Percentiles rank a stretch among this genome's conserved stretches.
phyloP scores from a whole-genome alignment of 2,329 filamentous ascomycete species.

The Magnaporthiopsis incrustans region DNA sequence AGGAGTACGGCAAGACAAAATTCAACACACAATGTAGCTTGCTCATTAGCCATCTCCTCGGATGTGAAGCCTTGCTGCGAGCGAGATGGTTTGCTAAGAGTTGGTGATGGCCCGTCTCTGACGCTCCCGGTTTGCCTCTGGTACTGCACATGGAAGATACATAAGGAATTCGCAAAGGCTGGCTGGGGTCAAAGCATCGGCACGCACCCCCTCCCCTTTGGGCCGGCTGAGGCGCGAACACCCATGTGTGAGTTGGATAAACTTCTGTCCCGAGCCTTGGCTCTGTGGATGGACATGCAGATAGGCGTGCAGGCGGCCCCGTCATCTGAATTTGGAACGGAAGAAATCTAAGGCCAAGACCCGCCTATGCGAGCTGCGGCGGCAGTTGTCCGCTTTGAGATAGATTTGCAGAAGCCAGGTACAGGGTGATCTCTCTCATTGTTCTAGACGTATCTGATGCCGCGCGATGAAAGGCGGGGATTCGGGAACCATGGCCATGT shows the following conservation, averaged over 20 bases:
- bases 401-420: neutral
- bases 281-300: neutral
- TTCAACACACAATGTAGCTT: neutral
- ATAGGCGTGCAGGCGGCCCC: neutral
- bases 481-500: too few species aligned
- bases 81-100: neutral
- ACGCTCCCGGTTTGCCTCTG: too few species aligned
- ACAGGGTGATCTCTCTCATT: too few species aligned
- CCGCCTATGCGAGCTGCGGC: neutral
- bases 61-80: neutral
- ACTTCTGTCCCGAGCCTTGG: too few species aligned
- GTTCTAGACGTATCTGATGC: too few species aligned
- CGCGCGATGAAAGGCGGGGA: too few species aligned
- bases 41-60: neutral
- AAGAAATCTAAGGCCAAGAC: neutral
- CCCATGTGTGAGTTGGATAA: too few species aligned
- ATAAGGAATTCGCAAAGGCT: neutral
- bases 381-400: neutral
- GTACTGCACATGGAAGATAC: too few species aligned
- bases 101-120: neutral
- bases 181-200: neutral
- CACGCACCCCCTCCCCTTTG: too few species aligned
- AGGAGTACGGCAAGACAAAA: neutral
- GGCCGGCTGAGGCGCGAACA: too few species aligned
- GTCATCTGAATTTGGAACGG: neutral